Evolutionary conservation across 2,329 filamentous ascomycete species (phyloP), one percentile per base, ranked within the genome.

Genomic region (Diaporthe vaccinii): DNA sequence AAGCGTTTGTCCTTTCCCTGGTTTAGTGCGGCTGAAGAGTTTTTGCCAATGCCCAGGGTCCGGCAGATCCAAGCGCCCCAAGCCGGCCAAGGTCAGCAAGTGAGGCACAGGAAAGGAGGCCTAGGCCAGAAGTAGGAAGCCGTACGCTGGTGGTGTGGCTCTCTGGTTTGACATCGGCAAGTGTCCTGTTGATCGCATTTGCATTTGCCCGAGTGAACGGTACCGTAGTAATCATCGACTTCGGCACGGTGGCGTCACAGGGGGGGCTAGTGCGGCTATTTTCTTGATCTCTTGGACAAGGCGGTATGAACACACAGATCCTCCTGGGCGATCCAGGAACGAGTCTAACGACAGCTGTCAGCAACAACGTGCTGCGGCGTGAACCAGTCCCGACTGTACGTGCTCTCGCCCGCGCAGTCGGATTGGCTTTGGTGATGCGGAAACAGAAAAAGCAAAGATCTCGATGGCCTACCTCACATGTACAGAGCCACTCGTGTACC

Each of bases 21-120:
- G 75, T 55, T 69, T 76, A 76, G 75, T 76, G 75, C 72, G 75
- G 75, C 72, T 75, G 68, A 75, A 68, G 68, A 74, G 41, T 67
- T 51, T 76, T 71, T 53, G 61, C 36, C 17, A 44, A 59, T 12
- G 15, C 31, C 58, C 34, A 62, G 58, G 58, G 71, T 65, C 25
- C 58, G 49, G 71, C 17, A 41, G 58, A 65, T 61, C 71, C 34
- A 73, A 55, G 71, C 34, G 25, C 17, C 28, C 65, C 65, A 69
- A 69, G 34, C 34, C 46, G 46, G 49, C 65, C 65, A 55, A 41
- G 65, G 65, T 69, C 49, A 69, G 65, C 65, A 41, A 69, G 49
- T 69, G 49, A 69, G 65, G 65, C 65, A 68, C 31, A 69, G 49
- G 46, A 31, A 69, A 41, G 49, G 34, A 39, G 65, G 46, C 51